Base-by-base conservation (phyloP, 1,139 yeast genomes). In the Candida glucosophila region DNA sequence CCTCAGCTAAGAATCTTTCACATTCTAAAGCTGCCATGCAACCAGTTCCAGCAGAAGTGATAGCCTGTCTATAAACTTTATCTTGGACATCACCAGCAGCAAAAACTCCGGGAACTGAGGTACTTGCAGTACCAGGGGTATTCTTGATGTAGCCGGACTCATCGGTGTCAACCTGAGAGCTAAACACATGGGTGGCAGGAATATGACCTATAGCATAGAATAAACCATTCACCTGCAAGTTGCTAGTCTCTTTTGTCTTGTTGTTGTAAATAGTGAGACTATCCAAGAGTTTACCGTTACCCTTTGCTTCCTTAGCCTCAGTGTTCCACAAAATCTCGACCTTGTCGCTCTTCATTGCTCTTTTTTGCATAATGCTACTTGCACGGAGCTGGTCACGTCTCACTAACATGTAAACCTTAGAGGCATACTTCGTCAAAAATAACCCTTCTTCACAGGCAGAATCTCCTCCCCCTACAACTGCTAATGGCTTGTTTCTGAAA, bases 31-130 rank as follows among this genome's bases (percentile, higher is more conserved):
- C 99, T 43, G 99, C 99, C 96, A 88, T 90, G 70, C 98, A 90
- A 37, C 99, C 99, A 39, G 95, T 73, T 50, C 98, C 99, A 17
- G 98, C 98, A 51, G 96, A 86, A 26, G 99, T 90, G 52, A 90
- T 85, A 32, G 99, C 99, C 66, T 90, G 99, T 77, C 98, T 82
- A 60, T 88, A 90, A 52, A 73, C 74, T 59, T 85, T 80, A 57
- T 90, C 99, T 60, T 90, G 98, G 28, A 90, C 98, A 55, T 90
- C 99, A 62, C 99, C 98, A 34, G 98, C 98, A 35, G 99, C 99
- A 44, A 79, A 90, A 36, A 90, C 82, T 53, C 96, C 97, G 47
- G 73, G 74, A 36, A 88, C 72, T n/a, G 92, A 77, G 26, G 98
- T 92, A 43, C 65, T 58, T 16, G 97, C 65, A 12, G 94, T 66